phyloP scores from a whole-genome alignment of 129 eudicot species.

The Flaveria trinervia region DNA sequence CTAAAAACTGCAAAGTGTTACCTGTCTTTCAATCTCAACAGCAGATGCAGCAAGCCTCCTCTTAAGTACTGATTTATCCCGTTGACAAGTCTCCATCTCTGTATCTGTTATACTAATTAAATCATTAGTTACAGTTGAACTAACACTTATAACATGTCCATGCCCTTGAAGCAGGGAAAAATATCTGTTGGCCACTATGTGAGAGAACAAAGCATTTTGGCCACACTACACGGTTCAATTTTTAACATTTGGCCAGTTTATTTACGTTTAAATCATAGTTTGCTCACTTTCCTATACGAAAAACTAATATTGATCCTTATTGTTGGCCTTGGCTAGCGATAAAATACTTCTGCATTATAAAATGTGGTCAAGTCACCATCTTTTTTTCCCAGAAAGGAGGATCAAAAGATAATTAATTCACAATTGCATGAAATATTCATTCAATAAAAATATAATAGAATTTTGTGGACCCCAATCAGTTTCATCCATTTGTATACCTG shows the following conservation, averaged over 20 bases:
- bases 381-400: neutral
- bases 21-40: constrained; percentile 93
- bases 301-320: neutral
- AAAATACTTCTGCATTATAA: neutral
- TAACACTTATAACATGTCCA: neutral
- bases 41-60: constrained; percentile 87
- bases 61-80: constrained; percentile 61
- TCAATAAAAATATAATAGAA: neutral
- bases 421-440: neutral
- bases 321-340: neutral
- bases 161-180: neutral
- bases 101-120: constrained; percentile 51
- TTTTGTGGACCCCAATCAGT: constrained; percentile 6
- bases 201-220: constrained; percentile 5
- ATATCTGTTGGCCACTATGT: neutral
- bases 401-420: neutral
- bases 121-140: constrained; percentile 5
- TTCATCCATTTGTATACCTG: neutral
- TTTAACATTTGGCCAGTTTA: neutral
- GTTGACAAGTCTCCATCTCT: constrained; percentile 70
- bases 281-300: neutral
- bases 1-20: constrained; percentile 31
- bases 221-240: neutral
- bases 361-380: neutral
- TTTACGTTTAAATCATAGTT: neutral